These are phyloP conservation scores for Pyrenula massariospora DNA, from an alignment of 495 filamentous ascomycete genomes.

Conservation along the genomic window DNA sequence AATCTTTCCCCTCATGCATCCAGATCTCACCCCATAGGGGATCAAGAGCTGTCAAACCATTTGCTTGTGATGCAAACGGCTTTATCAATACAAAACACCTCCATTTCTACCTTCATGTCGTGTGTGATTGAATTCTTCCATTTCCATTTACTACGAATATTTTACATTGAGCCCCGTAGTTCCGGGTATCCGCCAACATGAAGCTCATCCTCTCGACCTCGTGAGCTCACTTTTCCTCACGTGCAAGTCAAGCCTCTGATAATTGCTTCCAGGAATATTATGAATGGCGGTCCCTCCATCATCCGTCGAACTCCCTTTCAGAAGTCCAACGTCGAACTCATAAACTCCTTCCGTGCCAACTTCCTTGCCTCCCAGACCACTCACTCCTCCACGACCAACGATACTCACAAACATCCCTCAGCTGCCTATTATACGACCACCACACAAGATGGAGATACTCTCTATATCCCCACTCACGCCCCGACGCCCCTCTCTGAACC, in stretches of 20 bases:
- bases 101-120: too few relatives aligned
- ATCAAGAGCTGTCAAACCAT: too few relatives aligned
- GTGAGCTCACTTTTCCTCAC: constrained; percentile 31
- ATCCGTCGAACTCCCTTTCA: constrained; percentile 61
- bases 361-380: constrained; percentile 52
- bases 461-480: constrained; percentile 70
- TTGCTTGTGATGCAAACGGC: too few relatives aligned
- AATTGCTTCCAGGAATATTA: constrained; percentile 58
- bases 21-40: too few relatives aligned
- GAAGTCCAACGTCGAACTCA: constrained; percentile 81
- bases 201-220: constrained; percentile 84
- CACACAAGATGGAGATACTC: constrained; percentile 35
- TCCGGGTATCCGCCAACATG: constrained; percentile 23
- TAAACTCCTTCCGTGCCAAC: constrained; percentile 71
- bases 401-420: constrained; percentile 17
- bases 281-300: constrained; percentile 66
- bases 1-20: neutral
- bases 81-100: too few relatives aligned
- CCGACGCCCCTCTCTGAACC: constrained; percentile 63
- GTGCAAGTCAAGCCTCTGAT: constrained; percentile 4
- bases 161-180: too few relatives aligned
- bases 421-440: constrained; percentile 50
- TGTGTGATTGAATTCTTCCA: too few relatives aligned
- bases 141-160: too few relatives aligned
- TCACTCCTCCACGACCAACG: constrained; percentile 13